Evolutionary conservation across 768 basidiomycete genomes (phyloP).

Genomic region (Jaapia argillacea): DNA sequence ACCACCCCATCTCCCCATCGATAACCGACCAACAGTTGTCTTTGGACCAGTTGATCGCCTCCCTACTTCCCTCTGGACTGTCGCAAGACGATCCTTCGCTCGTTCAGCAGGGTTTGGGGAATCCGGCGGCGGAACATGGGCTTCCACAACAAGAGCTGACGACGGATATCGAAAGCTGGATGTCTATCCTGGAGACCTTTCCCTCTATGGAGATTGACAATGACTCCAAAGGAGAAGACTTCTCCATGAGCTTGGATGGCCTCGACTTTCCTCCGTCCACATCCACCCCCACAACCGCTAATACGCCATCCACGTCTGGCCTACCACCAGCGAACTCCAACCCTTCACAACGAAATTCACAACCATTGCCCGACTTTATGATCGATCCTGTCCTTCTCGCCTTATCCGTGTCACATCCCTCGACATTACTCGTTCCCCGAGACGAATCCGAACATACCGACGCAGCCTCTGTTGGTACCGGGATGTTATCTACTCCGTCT

Average conservation of each 20-base stretch:
- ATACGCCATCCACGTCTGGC: too few species aligned
- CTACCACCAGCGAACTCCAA: too few species aligned
- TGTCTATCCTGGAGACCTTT: not conserved
- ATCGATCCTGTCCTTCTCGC: conserved; percentile 13
- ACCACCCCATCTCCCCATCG: too few species aligned
- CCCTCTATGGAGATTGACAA: not conserved
- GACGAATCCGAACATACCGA: conserved; percentile 9
- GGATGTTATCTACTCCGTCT: conserved; percentile 9
- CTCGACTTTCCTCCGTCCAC: conserved; percentile 44
- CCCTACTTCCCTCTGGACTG: conserved; percentile 22
- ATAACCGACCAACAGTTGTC: conserved; percentile 15
- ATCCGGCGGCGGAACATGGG: conserved; percentile 9
- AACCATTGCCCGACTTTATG: conserved; percentile 1
- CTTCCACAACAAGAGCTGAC: not conserved
- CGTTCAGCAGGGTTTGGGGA: conserved; percentile 3
- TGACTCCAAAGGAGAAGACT: not conserved
- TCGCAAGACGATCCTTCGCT: conserved; percentile 2
- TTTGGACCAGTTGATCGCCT: conserved; percentile 30
- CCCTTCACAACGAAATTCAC: too few species aligned
- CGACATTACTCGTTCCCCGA: conserved; percentile 12
- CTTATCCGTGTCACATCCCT: not conserved
- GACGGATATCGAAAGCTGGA: not conserved
- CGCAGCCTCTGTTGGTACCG: conserved; percentile 26
- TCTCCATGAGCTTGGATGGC: conserved; percentile 10
- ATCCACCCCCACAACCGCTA: conserved; percentile 21